These are phyloP conservation scores for Pyrenula aspistea DNA, from an alignment of 495 filamentous ascomycete genomes.

Conservation along the genomic window DNA sequence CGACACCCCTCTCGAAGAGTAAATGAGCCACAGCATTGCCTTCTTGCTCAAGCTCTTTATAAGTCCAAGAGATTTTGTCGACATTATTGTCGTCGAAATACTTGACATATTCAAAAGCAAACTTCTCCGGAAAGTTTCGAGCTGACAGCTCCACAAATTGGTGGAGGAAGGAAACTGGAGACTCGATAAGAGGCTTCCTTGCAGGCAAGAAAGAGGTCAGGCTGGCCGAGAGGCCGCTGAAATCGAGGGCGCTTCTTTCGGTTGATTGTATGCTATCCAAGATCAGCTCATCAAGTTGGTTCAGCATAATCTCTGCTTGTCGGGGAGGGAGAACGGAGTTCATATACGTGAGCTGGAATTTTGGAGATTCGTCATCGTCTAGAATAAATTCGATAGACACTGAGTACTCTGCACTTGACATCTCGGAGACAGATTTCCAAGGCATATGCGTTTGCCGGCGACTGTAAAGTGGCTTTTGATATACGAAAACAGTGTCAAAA, in stretches of 20 bases:
- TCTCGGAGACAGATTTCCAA: slow-evolving; percentile 41
- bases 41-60: slow-evolving; percentile 12
- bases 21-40: slow-evolving; percentile 11
- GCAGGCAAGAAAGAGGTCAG: slow-evolving; percentile 34
- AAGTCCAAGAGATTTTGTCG: slow-evolving; percentile 13
- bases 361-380: slow-evolving; percentile 23
- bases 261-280: slow-evolving; percentile 15
- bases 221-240: slow-evolving; percentile 8
- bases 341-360: slow-evolving; percentile 49
- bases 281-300: slow-evolving; percentile 20
- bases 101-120: slow-evolving; percentile 13
- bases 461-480: slow-evolving; percentile 44
- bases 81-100: slow-evolving; percentile 3
- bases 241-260: slow-evolving; percentile 10
- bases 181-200: slow-evolving; percentile 21
- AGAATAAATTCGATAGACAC: slow-evolving; percentile 65
- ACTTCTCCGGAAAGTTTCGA: slow-evolving; percentile 2
- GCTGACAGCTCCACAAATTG: slow-evolving; percentile 31
- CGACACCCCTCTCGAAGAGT: slow-evolving; percentile 4
- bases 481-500: slow-evolving; percentile 72
- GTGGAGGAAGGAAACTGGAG: slow-evolving; percentile 16
- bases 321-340: slow-evolving; percentile 44
- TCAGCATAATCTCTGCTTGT: slow-evolving; percentile 37
- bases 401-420: slow-evolving; percentile 43
- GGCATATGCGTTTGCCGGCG: slow-evolving; percentile 1